Evolutionary conservation across 768 basidiomycete species (phyloP), one percentile per base, ranked within the genome.

Genomic region (Mrakia frigida): DNA sequence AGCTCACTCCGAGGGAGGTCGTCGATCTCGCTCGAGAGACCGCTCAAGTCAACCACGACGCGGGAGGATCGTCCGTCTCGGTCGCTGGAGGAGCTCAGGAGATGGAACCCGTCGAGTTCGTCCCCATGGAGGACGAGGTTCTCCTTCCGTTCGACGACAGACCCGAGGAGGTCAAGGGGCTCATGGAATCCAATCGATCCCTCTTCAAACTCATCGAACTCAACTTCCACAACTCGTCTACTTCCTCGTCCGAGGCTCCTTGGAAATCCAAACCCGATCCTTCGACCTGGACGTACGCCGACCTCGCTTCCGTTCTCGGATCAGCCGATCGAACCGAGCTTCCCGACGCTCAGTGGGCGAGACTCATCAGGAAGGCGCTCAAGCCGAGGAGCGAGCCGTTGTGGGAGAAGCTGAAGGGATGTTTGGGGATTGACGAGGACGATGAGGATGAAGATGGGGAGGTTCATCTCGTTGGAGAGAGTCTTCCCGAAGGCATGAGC

Each of bases 41-140:
- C 23, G 75, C 67, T 50, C 70, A 76, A n/a, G 56, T 50, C 70
- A 52, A 52, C 28, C 46, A 41, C 13, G 31, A 43, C n/a, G 63
- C 14, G 18, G 69, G 43, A 63, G 74, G 31, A n/a, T 53, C 74
- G 39, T 39, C 41, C 28, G n/a, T 31, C 14, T 63, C 43, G 35
- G 60, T 56, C 60, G 59, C 59, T 33, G 73, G 39, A 31, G 68
- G 53, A 56, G 53, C 23, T 4, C 71, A 72, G n/a, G 76, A 77
- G 76, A 68, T 67, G 70, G 76, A 77, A 35, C 76, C 76, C 7
- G 72, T 77, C 67, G 76, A 77, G 76, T 77, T 77, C 43, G 63
- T 68, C 18, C 71, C 71, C 10, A 28, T 77, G 6, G 50, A 28
- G 10, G 76, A 77, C 76, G 76, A 77, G 21, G 37, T 77, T 6